These are phyloP conservation scores for Prunus dulcis DNA, from an alignment of 306 rosid genomes.

Conservation along the genomic window DNA sequence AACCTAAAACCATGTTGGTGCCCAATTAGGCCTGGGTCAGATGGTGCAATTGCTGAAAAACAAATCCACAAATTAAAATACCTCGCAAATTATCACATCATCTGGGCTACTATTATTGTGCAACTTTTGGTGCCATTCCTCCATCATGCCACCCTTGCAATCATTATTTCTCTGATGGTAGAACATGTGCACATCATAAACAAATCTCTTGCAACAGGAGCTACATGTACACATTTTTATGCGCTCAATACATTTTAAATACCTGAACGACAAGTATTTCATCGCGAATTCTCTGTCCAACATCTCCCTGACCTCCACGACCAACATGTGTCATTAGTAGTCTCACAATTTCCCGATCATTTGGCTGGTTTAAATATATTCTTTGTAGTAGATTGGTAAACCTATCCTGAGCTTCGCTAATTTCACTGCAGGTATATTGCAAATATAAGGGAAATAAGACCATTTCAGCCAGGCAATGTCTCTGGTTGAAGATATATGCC, in stretches of 20 bases:
- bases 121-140: slow-evolving; percentile 49
- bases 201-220: neutral
- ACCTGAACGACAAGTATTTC: slow-evolving; percentile 41
- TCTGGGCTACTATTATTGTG: slow-evolving; percentile 43
- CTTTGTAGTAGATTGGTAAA: slow-evolving; percentile 29
- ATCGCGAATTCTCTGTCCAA: slow-evolving; percentile 41
- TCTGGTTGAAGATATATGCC: neutral
- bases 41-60: neutral
- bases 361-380: slow-evolving; percentile 28
- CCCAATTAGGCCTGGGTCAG: neutral
- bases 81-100: slow-evolving; percentile 42
- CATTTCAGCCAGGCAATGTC: neutral
- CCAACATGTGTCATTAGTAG: slow-evolving; percentile 6
- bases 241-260: neutral
- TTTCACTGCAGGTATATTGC: slow-evolving; percentile 28
- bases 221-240: neutral
- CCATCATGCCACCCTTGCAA: slow-evolving; percentile 37
- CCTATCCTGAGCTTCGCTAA: slow-evolving; percentile 34
- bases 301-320: slow-evolving; percentile 24
- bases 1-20: neutral
- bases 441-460: neutral
- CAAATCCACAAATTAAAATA: neutral
- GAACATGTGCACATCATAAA: neutral
- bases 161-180: slow-evolving; percentile 36
- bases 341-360: slow-evolving; percentile 26